Evolutionary conservation across 306 rosid species (phyloP).

Genomic region (Prosopis cineraria): DNA sequence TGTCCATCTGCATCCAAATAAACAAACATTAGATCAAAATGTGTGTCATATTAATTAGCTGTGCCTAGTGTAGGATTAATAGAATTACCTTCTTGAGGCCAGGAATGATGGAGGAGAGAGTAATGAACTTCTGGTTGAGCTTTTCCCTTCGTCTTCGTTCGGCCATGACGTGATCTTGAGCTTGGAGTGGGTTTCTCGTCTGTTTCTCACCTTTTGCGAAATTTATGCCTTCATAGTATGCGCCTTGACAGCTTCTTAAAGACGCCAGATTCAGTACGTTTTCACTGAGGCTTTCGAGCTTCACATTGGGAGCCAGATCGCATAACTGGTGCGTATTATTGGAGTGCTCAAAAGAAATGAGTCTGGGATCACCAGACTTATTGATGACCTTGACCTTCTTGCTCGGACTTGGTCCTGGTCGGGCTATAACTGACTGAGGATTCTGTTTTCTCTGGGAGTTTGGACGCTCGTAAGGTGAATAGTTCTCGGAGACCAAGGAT

Average conservation of each 20-base stretch:
- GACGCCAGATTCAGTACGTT: conserved; percentile 32
- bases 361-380: conserved; percentile 46
- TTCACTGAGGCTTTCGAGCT: conserved; percentile 49
- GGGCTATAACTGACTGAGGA: not conserved
- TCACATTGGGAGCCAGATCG: conserved; percentile 20
- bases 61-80: too few relatives aligned
- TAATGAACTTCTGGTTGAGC: conserved; percentile 83
- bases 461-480: conserved; percentile 31
- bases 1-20: conserved; percentile 63
- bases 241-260: conserved; percentile 28
- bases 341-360: conserved; percentile 60
- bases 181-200: conserved; percentile 37
- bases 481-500: conserved; percentile 11
- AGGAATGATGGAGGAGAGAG: conserved; percentile 83
- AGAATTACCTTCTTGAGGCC: conserved; percentile 78
- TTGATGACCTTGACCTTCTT: conserved; percentile 44
- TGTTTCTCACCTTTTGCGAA: too few relatives aligned
- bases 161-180: conserved; percentile 80
- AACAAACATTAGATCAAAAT: not conserved
- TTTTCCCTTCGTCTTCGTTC: conserved; percentile 88
- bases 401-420: conserved; percentile 22
- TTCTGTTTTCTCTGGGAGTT: conserved; percentile 24
- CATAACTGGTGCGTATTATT: conserved; percentile 38
- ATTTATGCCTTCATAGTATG: not conserved
- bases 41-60: not conserved